phyloP scores from a whole-genome alignment of 495 filamentous ascomycete species.

The Apodospora peruviana region DNA sequence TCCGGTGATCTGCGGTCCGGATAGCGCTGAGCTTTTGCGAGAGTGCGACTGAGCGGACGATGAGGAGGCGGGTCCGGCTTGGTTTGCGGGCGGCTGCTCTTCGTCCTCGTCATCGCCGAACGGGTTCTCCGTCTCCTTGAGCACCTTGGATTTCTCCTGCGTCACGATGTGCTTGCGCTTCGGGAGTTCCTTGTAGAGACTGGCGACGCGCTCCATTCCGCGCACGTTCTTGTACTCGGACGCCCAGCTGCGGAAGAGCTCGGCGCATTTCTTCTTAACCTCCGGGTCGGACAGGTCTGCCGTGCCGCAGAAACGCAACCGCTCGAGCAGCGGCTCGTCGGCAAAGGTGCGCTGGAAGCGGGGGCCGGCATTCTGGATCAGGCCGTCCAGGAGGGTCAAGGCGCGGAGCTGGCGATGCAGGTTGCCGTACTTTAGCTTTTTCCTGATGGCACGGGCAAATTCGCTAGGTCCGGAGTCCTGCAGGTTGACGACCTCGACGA shows the following conservation, averaged over 20 bases:
- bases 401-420: conserved; percentile 87
- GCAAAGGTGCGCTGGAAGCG: conserved; percentile 83
- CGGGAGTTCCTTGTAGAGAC: conserved; percentile 67
- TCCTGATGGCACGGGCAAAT: conserved; percentile 85
- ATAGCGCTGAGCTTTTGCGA: neutral
- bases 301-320: conserved; percentile 79
- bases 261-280: conserved; percentile 79
- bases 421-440: conserved; percentile 98
- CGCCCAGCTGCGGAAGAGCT: conserved; percentile 86
- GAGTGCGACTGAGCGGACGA: conserved; percentile 4
- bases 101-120: conserved; percentile 60
- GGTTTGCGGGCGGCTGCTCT: conserved; percentile 10
- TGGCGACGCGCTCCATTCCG: conserved; percentile 74
- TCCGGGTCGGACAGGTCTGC: conserved; percentile 78
- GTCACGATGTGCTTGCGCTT: conserved; percentile 50
- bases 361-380: conserved; percentile 90
- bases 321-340: conserved; percentile 90
- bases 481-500: conserved; percentile 88
- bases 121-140: conserved; percentile 67
- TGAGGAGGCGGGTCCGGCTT: neutral
- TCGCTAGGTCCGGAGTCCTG: conserved; percentile 85
- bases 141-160: conserved; percentile 72
- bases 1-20: conserved; percentile 15
- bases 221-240: conserved; percentile 71
- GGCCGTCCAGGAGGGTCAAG: conserved; percentile 82